A percentile compares a stretch with the other conserved stretches of the same genome.
These are phyloP conservation scores for Dicorynia guianensis DNA, from an alignment of 306 rosid species.

Conservation along the genomic window DNA sequence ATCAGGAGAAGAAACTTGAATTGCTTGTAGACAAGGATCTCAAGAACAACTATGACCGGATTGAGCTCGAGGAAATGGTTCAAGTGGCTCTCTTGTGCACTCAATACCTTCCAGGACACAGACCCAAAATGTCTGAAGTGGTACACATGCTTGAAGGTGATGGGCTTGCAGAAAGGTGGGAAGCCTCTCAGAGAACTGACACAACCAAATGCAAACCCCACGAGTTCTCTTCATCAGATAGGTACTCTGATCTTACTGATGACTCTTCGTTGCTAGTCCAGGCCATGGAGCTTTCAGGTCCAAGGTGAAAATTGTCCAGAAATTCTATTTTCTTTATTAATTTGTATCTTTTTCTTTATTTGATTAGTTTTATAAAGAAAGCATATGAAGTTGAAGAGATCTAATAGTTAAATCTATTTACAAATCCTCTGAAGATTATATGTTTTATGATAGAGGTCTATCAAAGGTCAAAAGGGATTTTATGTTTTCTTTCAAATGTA, in stretches of 20 bases:
- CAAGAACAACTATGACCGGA: slow-evolving; percentile 54
- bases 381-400: slow-evolving; percentile 46
- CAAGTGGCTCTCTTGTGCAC: slow-evolving; percentile 61
- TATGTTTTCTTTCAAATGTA: slow-evolving; percentile 67
- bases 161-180: slow-evolving; percentile 62
- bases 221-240: slow-evolving; percentile 57
- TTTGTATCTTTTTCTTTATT: not conserved
- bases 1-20: slow-evolving; percentile 57
- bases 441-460: slow-evolving; percentile 56
- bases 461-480: slow-evolving; percentile 40
- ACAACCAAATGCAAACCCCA: slow-evolving; percentile 44
- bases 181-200: slow-evolving; percentile 56
- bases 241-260: slow-evolving; percentile 89
- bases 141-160: slow-evolving; percentile 65
- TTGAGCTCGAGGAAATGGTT: slow-evolving; percentile 63
- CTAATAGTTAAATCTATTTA: slow-evolving; percentile 53
- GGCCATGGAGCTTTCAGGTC: slow-evolving; percentile 99
- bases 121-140: slow-evolving; percentile 62
- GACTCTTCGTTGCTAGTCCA: slow-evolving; percentile 89
- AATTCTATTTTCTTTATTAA: not conserved
- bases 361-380: slow-evolving; percentile 25
- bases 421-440: slow-evolving; percentile 41
- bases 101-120: slow-evolving; percentile 57
- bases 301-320: slow-evolving; percentile 59
- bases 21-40: slow-evolving; percentile 61